Evolutionary conservation across 495 filamentous ascomycete species (phyloP), one percentile per base, ranked within the genome.

Genomic region (Glutinoglossum americanum): DNA sequence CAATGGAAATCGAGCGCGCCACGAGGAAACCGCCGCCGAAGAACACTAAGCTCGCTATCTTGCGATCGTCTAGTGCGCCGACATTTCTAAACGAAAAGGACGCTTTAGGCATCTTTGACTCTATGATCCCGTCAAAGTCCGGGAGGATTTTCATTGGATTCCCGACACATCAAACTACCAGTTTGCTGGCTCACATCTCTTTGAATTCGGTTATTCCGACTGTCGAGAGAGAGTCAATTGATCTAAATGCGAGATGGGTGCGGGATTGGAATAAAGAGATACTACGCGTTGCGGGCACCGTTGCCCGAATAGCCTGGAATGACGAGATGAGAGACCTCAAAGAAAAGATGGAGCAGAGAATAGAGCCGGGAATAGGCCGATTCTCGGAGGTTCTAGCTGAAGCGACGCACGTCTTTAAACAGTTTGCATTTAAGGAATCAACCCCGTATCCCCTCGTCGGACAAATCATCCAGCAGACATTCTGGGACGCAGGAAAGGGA

Each of bases 101-200:
- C n/a, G n/a, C n/a, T n/a, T 79, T 80, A 1, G 84, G 93, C 60
- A 79, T 97, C 15, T 94, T 99, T n/a, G n/a, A n/a, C 64, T 76
- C 80, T 0, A 87, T 97, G n/a, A 69, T 96, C 1, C 93, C 93
- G 21, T 85, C 79, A 37, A 92, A 88, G 65, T 79, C 81, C 49
- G 93, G 93, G 25, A 79, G 83, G 55, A 81, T 99, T 35, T 99
- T 96, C 65, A 99, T 99, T 63, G 93, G 93, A 1, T 97, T 97
- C 66, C 90, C 92, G 25, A 99, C 93, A 3, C 85, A 85, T 49
- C 93, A 99, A 69, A 99, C 93, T 0, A 99, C 93, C 1, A 88
- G 89, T 26, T 80, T 89, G 13, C 85, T 88, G 32, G 85, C 88
- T 62, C 93, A 99, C 69, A 84, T 99, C n/a, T 95, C 89, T n/a